Percentiles rank a stretch among this genome's conserved stretches.
These are phyloP conservation scores for Neurospora intermedia DNA, from an alignment of 495 filamentous ascomycete genomes.

Conservation along the genomic window DNA sequence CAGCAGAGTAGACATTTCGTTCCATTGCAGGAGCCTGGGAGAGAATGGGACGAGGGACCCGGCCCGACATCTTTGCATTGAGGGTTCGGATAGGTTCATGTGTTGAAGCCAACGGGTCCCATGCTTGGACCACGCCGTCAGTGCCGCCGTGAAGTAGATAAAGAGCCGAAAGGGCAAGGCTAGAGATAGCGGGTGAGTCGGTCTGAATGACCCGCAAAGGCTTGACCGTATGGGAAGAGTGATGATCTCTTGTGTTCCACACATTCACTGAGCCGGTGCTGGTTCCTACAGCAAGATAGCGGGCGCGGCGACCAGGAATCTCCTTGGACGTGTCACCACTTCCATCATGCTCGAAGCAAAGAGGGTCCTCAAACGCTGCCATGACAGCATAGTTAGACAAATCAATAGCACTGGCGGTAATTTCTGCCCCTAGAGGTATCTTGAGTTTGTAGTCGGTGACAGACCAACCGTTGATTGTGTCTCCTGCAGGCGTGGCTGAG, in stretches of 20 bases:
- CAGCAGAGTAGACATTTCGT: constrained; percentile 66
- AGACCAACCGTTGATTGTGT: constrained; percentile 17
- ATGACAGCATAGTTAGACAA: constrained; percentile 58
- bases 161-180: constrained; percentile 74
- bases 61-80: constrained; percentile 75
- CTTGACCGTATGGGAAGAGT: constrained; percentile 34
- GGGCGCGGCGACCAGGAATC: constrained; percentile 74
- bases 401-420: constrained; percentile 71
- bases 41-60: constrained; percentile 45
- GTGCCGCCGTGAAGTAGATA: constrained; percentile 89
- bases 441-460: constrained; percentile 22
- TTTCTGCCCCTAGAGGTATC: constrained; percentile 21
- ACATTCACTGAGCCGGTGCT: constrained; percentile 64
- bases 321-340: constrained; percentile 23
- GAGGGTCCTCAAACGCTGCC: constrained; percentile 65
- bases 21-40: constrained; percentile 25
- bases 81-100: constrained; percentile 73
- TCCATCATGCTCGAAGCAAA: constrained; percentile 20
- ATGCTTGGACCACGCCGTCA: constrained; percentile 90
- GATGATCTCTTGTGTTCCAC: constrained; percentile 71
- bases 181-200: constrained; percentile 80
- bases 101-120: constrained; percentile 86
- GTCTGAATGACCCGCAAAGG: constrained; percentile 80
- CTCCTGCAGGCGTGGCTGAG: background rate
- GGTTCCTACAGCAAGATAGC: constrained; percentile 74